Conservation (phyloP, 2,329 filamentous ascomycete species). For the Escovopsis sp. region DNA sequence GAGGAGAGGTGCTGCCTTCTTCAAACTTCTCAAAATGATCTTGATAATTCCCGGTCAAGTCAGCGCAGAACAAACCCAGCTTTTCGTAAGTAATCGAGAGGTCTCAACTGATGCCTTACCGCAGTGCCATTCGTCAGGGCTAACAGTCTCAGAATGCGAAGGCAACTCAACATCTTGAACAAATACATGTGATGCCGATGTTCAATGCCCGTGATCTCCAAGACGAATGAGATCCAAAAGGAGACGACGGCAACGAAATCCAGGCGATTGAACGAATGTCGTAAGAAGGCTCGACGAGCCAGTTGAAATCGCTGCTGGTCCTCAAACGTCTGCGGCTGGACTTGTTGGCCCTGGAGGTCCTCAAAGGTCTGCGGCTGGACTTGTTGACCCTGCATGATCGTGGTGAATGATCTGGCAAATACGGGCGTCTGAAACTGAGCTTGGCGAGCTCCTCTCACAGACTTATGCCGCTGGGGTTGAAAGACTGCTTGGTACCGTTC, state of each 20-base stretch:
- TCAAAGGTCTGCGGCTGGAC: no score
- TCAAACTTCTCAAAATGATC: conserved; percentile 89
- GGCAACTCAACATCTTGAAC: conserved; percentile 91
- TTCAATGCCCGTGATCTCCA: conserved; percentile 59
- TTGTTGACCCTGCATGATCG: conserved; percentile 50
- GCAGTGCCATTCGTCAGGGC: conserved; percentile 87
- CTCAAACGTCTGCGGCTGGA: conserved; percentile 47
- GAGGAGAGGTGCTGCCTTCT: conserved; percentile 83
- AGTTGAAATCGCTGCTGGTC: conserved; percentile 75
- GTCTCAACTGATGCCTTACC: conserved; percentile 33
- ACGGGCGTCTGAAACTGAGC: conserved; percentile 41
- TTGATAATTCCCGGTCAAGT: conserved; percentile 17
- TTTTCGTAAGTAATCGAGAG: background rate
- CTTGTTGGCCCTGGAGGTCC: conserved; percentile 41
- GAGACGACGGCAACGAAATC: conserved; percentile 92
- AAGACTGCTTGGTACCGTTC: conserved; percentile 70
- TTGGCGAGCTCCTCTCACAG: conserved; percentile 39
- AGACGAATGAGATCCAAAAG: conserved; percentile 79
- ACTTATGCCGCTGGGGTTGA: conserved; percentile 61
- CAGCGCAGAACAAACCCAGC: conserved; percentile 1
- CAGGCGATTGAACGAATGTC: conserved; percentile 89
- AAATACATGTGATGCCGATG: conserved; percentile 61
- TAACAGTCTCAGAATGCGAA: conserved; percentile 83
- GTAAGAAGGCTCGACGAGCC: conserved; percentile 78
- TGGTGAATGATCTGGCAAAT: conserved; percentile 67